Conservation (phyloP, 331 rosid genomes). For the Malus hybrid region DNA sequence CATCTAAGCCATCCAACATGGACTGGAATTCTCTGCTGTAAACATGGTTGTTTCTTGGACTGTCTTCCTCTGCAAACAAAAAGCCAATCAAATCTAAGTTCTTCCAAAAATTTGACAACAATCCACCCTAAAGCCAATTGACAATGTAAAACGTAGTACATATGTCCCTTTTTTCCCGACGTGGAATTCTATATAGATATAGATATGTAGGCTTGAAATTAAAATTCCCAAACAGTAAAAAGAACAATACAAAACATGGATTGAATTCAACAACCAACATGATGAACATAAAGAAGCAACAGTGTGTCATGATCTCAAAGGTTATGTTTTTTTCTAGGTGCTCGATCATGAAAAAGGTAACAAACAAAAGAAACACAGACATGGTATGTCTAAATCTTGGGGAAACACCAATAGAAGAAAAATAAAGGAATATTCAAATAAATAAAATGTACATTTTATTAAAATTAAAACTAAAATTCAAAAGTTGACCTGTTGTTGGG, state of each 20-base stretch:
- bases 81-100: not conserved
- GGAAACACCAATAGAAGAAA: slow-evolving; percentile 7
- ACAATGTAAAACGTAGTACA: not conserved
- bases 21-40: slow-evolving; percentile 62
- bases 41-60: slow-evolving; percentile 60
- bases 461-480: not conserved
- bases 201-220: not conserved
- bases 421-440: not conserved
- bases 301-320: not conserved
- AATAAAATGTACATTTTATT: not conserved
- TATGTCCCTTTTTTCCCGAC: not conserved
- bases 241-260: not conserved
- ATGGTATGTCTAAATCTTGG: slow-evolving; percentile 20
- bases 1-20: slow-evolving; percentile 73
- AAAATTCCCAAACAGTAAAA: slow-evolving; percentile 18
- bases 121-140: no score
- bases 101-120: not conserved
- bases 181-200: not conserved
- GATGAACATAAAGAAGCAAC: not conserved
- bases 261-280: slow-evolving; percentile 3
- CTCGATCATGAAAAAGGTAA: slow-evolving; percentile 2
- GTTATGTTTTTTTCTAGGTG: not conserved
- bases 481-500: slow-evolving; percentile 45
- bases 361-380: slow-evolving; percentile 18
- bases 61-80: slow-evolving; percentile 44